These are phyloP conservation scores for Inonotus obliquus DNA, from an alignment of 1,284 basidiomycete genomes.

Conservation along the genomic window DNA sequence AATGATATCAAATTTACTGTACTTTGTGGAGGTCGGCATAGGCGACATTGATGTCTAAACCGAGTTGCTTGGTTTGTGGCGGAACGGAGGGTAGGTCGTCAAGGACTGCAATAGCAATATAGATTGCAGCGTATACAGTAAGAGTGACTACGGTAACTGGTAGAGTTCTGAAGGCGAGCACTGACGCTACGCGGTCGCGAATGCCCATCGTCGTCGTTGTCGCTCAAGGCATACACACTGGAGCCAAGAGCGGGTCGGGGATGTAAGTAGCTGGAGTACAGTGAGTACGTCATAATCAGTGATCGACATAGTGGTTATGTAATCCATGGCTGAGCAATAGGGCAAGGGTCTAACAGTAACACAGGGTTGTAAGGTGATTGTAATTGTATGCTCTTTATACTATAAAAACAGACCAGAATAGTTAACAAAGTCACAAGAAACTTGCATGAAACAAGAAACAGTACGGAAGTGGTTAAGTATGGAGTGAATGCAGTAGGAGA, in stretches of 20 bases:
- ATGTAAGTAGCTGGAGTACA: neutral
- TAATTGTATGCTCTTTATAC: neutral
- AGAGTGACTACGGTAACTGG: conserved; percentile 50
- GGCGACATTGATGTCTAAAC: conserved; percentile 52
- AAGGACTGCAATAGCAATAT: conserved; percentile 47
- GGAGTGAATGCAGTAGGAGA: neutral
- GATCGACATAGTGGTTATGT: neutral
- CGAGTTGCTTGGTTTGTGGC: conserved; percentile 39
- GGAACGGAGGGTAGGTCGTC: conserved; percentile 47
- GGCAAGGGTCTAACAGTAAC: neutral
- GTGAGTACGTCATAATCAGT: neutral
- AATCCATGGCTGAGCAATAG: too few species aligned
- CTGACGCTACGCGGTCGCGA: conserved; percentile 19
- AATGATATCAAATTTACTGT: conserved; percentile 7
- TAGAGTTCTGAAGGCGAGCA: conserved; percentile 34
- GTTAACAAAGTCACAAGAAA: neutral
- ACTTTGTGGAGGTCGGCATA: conserved; percentile 59
- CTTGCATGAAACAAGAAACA: neutral
- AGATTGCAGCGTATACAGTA: conserved; percentile 48
- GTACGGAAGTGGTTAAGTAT: neutral
- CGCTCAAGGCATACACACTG: neutral
- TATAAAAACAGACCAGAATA: neutral
- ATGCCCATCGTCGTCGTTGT: conserved; percentile 9
- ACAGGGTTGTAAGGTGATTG: neutral
- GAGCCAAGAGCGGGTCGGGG: too few species aligned